Evolutionary conservation across 2,329 filamentous ascomycete species (phyloP), one percentile per base, ranked within the genome.

Genomic region (Phaeosphaeriaceae sp.): DNA sequence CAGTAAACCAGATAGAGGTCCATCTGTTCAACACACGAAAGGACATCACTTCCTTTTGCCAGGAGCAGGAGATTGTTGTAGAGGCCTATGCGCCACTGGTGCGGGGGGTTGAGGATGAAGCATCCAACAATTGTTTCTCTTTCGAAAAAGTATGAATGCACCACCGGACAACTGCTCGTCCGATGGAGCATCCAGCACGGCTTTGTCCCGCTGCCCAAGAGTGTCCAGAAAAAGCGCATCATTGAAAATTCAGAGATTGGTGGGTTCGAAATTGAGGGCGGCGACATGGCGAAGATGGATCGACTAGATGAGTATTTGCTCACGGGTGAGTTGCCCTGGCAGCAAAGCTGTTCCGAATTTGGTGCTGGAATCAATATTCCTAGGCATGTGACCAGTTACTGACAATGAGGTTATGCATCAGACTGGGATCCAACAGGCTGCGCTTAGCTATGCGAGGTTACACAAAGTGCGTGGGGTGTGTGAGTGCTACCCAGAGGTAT

Each of bases 31-130:
- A 92, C 69, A 91, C 88, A 1, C 83, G 87, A 43, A 79, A 77
- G 0, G 79, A 81, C 30, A 91, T 94, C 54, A 81, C 84, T 0
- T 78, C 81, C 11, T 86, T 84, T 60, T 90, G 90, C 64, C 79
- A 83, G 48, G 75, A 83, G 52, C 77, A 92, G 56, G 76, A 78
- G 30, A 92, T 94, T 48, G 75, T 87, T 0, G 80, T 94, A 1
- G 85, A 94, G 73, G 90, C 90, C 0, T 95, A 94, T 58, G 89
- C 89, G 6, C 90, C 90, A 5, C 81, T 94, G 2, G 89, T 85
- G 3, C 81, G 88, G 42, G n/a, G 89, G 83, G 0, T 77, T 87
- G 72, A 80, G 88, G 15, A 87, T 94, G 81, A 80, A 78, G 39
- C 83, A 94, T 60, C 83, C 84, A 0, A 81, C 77, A 2, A 82